These are phyloP conservation scores for Posidonia australis DNA, from an alignment of 106 monocot species.

Conservation along the genomic window DNA sequence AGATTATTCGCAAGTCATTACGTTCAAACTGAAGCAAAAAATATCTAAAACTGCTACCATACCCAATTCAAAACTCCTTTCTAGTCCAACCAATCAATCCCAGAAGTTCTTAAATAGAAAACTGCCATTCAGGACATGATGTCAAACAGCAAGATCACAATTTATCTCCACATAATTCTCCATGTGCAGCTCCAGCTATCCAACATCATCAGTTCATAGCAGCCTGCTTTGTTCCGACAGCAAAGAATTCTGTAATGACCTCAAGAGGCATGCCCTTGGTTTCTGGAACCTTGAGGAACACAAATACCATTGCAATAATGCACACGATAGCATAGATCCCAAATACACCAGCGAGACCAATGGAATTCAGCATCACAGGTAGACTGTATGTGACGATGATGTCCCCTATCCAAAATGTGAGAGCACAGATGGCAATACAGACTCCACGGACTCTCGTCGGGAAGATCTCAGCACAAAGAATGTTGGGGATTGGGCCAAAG, in stretches of 20 bases:
- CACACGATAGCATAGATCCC: constrained; percentile 23
- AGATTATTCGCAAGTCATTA: too few relatives aligned
- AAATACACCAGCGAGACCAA: constrained; percentile 27
- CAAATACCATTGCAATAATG: constrained; percentile 6
- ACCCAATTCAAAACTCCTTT: too few relatives aligned
- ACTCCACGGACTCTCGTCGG: constrained; percentile 25
- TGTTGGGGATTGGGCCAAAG: constrained; percentile 25
- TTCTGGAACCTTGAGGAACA: constrained; percentile 21
- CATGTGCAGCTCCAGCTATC: background rate
- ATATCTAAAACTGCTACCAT: too few relatives aligned
- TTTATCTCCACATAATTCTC: too few relatives aligned
- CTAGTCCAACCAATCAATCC: too few relatives aligned
- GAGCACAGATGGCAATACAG: constrained; percentile 23
- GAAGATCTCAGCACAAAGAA: constrained; percentile 25
- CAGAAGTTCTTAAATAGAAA: too few relatives aligned
- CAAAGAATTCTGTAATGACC: constrained; percentile 27
- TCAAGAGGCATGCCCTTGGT: constrained; percentile 32
- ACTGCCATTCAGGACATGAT: too few relatives aligned
- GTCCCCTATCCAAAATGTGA: constrained; percentile 23
- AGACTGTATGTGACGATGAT: constrained; percentile 23
- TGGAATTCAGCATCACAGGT: constrained; percentile 17
- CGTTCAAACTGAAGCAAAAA: too few relatives aligned
- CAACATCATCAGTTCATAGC: background rate
- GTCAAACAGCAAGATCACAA: too few relatives aligned
- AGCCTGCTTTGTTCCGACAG: constrained; percentile 14